These are phyloP conservation scores for Ceratocystis lukuohia DNA, from an alignment of 2,329 filamentous ascomycete genomes.

Conservation along the genomic window DNA sequence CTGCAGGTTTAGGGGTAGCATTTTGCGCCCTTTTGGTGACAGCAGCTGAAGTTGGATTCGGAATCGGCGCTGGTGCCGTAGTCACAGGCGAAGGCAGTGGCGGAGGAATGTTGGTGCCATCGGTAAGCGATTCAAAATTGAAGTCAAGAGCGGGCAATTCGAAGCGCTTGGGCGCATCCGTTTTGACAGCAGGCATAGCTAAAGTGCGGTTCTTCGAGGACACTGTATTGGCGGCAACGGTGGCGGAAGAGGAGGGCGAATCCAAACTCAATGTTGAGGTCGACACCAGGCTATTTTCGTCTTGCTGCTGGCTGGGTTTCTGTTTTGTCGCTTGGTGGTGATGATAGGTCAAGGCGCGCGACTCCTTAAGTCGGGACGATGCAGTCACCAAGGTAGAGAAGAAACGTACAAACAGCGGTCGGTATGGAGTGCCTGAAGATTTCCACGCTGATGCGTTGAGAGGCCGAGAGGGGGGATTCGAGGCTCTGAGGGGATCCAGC, in stretches of 20 bases:
- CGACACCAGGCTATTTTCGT: neutral
- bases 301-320: neutral
- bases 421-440: constrained; percentile 15
- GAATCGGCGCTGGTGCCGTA: neutral
- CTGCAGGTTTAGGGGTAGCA: constrained; percentile 14
- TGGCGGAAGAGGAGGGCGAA: neutral
- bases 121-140: constrained; percentile 45
- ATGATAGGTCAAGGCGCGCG: constrained; percentile 16
- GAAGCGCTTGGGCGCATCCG: constrained; percentile 28
- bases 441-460: constrained; percentile 17
- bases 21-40: constrained; percentile 5
- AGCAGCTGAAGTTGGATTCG: neutral
- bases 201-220: constrained; percentile 5
- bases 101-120: constrained; percentile 47
- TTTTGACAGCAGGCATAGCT: constrained; percentile 14
- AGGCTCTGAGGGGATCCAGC: constrained; percentile 19
- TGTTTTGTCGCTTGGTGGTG: constrained; percentile 10
- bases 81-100: constrained; percentile 40
- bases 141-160: constrained; percentile 46
- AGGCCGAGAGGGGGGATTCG: constrained; percentile 15
- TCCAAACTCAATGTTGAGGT: neutral
- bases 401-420: constrained; percentile 18
- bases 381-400: constrained; percentile 15
- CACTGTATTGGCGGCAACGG: no score
- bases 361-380: constrained; percentile 16